phyloP scores from a whole-genome alignment of 2,329 filamentous ascomycete species.

The Aspergillus terreus region DNA sequence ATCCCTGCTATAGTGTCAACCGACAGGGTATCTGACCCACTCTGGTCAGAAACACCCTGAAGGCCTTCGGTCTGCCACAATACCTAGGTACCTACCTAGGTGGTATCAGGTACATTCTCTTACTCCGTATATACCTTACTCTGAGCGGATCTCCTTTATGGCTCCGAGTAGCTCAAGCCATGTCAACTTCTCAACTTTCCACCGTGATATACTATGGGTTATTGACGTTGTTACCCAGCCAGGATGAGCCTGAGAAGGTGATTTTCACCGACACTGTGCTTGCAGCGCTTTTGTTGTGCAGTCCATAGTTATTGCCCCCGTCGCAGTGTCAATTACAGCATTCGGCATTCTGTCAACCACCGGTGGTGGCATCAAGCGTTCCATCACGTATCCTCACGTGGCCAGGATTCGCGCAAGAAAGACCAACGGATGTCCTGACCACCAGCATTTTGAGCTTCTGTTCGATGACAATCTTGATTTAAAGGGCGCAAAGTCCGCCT shows the following conservation, averaged over 20 bases:
- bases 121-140: too few species aligned
- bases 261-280: background rate
- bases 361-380: slow-evolving; percentile 1
- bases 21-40: too few species aligned
- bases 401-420: background rate
- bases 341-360: background rate
- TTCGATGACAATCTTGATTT: background rate
- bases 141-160: background rate
- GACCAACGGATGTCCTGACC: background rate
- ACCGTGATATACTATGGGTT: too few species aligned
- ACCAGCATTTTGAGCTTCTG: slow-evolving; percentile 2
- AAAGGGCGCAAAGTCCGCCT: background rate
- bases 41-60: too few species aligned
- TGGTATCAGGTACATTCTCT: too few species aligned
- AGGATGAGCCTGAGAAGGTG: slow-evolving; percentile 1
- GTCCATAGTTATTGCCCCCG: slow-evolving; percentile 1
- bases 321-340: slow-evolving; percentile 2
- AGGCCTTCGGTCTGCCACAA: too few species aligned
- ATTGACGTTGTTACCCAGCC: too few species aligned
- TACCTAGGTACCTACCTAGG: too few species aligned
- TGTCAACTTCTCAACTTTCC: background rate
- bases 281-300: background rate
- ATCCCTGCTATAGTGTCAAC: too few species aligned
- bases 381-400: slow-evolving; percentile 2
- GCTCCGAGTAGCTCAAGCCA: background rate